phyloP scores from a whole-genome alignment of 768 basidiomycete genomes.

The Leccinum broughii region DNA sequence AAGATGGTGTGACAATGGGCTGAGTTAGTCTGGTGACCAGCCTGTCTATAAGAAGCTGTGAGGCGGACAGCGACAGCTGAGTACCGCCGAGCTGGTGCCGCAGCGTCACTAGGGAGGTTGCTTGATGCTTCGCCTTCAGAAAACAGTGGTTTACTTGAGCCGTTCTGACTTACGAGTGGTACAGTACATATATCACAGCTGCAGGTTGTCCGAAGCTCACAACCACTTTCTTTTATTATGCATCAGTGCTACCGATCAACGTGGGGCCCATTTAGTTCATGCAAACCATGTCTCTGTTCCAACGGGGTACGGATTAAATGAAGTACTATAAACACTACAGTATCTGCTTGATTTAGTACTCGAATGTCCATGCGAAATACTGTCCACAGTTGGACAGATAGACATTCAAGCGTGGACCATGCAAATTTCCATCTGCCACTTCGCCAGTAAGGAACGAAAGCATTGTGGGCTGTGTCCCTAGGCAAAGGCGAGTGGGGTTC shows the following conservation, averaged over 20 bases:
- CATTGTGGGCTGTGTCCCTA: constrained; percentile 71
- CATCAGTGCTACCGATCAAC: neutral
- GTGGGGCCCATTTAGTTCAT: neutral
- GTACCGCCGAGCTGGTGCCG: neutral
- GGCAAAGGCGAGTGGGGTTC: constrained; percentile 67
- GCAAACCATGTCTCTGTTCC: neutral
- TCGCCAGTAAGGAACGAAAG: constrained; percentile 80
- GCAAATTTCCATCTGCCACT: constrained; percentile 61
- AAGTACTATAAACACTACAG: constrained; percentile 18
- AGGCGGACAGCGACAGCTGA: too few species aligned
- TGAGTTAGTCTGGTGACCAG: too few species aligned
- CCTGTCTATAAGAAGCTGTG: too few species aligned
- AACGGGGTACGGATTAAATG: neutral
- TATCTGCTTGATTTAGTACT: constrained; percentile 74
- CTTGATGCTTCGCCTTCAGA: neutral
- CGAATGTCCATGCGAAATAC: constrained; percentile 57
- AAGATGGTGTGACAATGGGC: neutral
- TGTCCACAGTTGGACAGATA: constrained; percentile 37
- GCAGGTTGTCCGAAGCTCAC: too few species aligned
- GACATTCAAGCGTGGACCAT: constrained; percentile 80
- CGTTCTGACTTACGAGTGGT: neutral
- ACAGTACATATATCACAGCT: too few species aligned
- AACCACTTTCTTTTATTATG: neutral
- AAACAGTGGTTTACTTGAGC: neutral
- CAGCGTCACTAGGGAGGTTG: neutral